Evolutionary conservation across 2,329 filamentous ascomycete species (phyloP), one percentile per base, ranked within the genome.

Genomic region (Lachnellula subtilissima): DNA sequence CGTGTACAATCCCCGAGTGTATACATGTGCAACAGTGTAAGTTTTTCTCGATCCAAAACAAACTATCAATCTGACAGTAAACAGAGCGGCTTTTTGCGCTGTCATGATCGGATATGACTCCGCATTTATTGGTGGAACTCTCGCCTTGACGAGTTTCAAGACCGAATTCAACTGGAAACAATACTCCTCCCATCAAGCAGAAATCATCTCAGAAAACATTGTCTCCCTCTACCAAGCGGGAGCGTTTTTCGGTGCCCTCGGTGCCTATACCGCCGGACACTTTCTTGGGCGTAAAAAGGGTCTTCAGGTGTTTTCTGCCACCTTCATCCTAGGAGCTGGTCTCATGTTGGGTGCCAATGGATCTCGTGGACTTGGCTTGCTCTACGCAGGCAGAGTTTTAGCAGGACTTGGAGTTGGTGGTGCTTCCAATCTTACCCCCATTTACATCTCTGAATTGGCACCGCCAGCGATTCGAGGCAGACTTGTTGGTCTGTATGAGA

Each of bases 161-260:
- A 67, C 75, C 1, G 88, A 91, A 67, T 93, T 92, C 70, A 64
- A 75, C n/a, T 86, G 91, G 64, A 28, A 23, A 36, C 35, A 53
- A 50, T 49, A 53, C 17, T 49, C 15, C 39, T 46, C 25, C 15
- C 54, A 64, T 3, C 67, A 80, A 19, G 73, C 84, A 22, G 78
- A 83, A 22, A 71, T 87, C 4, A 74, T 87, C 48, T 85, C 84
- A 65, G 76, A 85, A 64, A 92, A 91, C 70, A 91, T 92, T 59
- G 88, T 91, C 49, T 90, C 86, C 22, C 81, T 87, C 50, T 91
- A 89, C 73, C 89, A 93, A 71, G 89, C 88, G 8, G 88, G 89
- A 56, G 88, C 88, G 56, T 92, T 93, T 74, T 92, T 93, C 64
- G 89, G 89, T 50, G 82, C 85, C 11, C 73, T 90, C 37, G 79